Percentiles rank a stretch among this genome's conserved stretches.
Evolutionary conservation across 257 asterid genomes (phyloP).

Genomic region (Mitragyna speciosa): DNA sequence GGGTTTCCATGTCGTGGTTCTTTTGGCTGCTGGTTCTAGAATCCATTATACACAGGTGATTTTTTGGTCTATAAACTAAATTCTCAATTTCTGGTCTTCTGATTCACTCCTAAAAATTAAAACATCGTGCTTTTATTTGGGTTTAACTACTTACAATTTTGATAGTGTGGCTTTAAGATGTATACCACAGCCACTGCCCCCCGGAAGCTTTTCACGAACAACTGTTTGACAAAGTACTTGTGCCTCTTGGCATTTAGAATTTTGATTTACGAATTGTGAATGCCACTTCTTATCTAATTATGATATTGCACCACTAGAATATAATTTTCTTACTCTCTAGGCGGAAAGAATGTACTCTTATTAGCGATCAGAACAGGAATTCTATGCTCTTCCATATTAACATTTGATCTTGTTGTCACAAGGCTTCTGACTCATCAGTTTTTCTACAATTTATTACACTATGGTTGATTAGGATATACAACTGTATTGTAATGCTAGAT

Average conservation of each 20-base stretch:
- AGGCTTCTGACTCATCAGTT: too few relatives aligned
- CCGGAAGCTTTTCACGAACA: constrained; percentile 77
- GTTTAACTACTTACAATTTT: constrained; percentile 9
- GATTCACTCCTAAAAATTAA: background rate
- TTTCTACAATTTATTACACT: too few relatives aligned
- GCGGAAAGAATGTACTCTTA: too few relatives aligned
- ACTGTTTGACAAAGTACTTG: constrained; percentile 75
- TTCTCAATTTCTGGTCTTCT: background rate
- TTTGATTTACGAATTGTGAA: too few relatives aligned
- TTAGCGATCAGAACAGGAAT: too few relatives aligned
- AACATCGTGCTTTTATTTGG: constrained; percentile 8
- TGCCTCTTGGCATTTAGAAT: background rate
- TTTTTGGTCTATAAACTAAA: constrained; percentile 14
- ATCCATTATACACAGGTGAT: constrained; percentile 91
- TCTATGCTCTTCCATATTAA: too few relatives aligned
- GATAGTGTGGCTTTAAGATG: constrained; percentile 98
- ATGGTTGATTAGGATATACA: too few relatives aligned
- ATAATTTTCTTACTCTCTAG: too few relatives aligned
- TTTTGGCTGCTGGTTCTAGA: constrained; percentile 95
- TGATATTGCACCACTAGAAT: too few relatives aligned
- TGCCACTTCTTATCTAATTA: too few relatives aligned
- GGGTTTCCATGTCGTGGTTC: constrained; percentile 94
- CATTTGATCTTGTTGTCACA: too few relatives aligned
- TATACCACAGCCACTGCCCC: constrained; percentile 98
- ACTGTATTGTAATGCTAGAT: too few relatives aligned